Percentiles rank a stretch among this genome's conserved stretches.
Evolutionary conservation across 768 basidiomycete genomes (phyloP).

Genomic region (Postia placenta): DNA sequence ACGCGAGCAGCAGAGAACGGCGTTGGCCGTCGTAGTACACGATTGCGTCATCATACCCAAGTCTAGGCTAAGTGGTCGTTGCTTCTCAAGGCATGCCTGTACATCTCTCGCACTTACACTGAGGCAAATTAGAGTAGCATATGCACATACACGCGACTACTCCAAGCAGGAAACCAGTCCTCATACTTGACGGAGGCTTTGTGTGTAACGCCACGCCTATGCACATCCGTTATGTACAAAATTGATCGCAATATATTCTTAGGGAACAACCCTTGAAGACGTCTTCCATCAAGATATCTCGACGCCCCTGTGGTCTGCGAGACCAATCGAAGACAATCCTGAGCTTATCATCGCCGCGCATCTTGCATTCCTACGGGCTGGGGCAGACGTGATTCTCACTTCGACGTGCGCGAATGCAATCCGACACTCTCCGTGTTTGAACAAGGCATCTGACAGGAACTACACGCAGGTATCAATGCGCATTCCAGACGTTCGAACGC

Average conservation of each 20-base stretch:
- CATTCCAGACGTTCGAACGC: constrained; percentile 44
- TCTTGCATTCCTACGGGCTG: constrained; percentile 55
- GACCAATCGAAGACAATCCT: constrained; percentile 48
- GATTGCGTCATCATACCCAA: background rate
- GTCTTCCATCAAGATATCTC: constrained; percentile 41
- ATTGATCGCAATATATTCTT: background rate
- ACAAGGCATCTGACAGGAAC: background rate
- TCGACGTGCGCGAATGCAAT: constrained; percentile 49
- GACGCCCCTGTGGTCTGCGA: constrained; percentile 68
- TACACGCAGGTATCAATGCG: constrained; percentile 56
- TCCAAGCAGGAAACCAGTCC: background rate
- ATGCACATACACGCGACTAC: background rate
- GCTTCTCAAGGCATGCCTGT: background rate
- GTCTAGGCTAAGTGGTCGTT: background rate
- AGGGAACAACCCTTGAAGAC: constrained; percentile 59
- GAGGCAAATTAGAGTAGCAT: background rate
- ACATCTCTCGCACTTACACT: background rate
- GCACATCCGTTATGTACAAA: background rate
- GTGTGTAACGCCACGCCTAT: constrained; percentile 4
- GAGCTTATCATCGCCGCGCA: constrained; percentile 54
- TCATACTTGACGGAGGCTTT: constrained; percentile 16
- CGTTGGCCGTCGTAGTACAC: no score
- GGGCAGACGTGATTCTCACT: constrained; percentile 61
- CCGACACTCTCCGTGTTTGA: background rate
- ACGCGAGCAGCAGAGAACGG: background rate